Evolutionary conservation across 2,329 filamentous ascomycete species (phyloP).

Genomic region (Venturia nashicola): DNA sequence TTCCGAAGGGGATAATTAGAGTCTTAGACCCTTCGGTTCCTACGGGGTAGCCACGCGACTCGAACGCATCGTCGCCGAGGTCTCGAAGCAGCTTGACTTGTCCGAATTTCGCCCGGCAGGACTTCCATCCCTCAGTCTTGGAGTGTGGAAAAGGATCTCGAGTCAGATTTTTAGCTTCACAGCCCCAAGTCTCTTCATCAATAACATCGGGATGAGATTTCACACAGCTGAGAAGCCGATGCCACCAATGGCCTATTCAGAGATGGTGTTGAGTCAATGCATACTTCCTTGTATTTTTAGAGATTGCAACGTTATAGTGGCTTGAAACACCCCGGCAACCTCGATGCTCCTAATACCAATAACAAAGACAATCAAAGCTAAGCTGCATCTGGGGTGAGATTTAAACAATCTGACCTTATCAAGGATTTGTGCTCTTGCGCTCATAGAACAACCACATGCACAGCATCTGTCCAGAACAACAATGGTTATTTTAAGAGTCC

Average conservation of each 20-base stretch:
- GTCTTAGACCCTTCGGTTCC: too few relatives aligned
- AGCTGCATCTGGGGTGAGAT: background rate
- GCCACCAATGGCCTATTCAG: background rate
- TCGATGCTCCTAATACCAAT: background rate
- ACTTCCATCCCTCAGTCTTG: too few relatives aligned
- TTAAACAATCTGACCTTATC: background rate
- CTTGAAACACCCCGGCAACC: background rate
- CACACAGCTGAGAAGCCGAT: background rate
- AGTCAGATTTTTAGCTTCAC: background rate
- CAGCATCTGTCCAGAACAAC: background rate
- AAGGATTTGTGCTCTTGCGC: background rate
- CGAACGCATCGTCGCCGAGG: too few relatives aligned
- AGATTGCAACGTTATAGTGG: background rate
- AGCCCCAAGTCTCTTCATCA: background rate
- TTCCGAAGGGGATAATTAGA: too few relatives aligned
- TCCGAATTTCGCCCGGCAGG: too few relatives aligned
- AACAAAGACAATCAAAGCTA: background rate
- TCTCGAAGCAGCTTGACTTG: too few relatives aligned
- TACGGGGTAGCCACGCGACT: too few relatives aligned
- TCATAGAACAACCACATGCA: background rate
- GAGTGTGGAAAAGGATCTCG: background rate
- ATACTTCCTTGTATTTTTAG: background rate
- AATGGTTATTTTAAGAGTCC: too few relatives aligned
- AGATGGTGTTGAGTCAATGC: background rate
- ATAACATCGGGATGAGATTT: background rate